Evolutionary conservation across 495 filamentous ascomycete species (phyloP).

Genomic region (Hypoxylon subgilvum): DNA sequence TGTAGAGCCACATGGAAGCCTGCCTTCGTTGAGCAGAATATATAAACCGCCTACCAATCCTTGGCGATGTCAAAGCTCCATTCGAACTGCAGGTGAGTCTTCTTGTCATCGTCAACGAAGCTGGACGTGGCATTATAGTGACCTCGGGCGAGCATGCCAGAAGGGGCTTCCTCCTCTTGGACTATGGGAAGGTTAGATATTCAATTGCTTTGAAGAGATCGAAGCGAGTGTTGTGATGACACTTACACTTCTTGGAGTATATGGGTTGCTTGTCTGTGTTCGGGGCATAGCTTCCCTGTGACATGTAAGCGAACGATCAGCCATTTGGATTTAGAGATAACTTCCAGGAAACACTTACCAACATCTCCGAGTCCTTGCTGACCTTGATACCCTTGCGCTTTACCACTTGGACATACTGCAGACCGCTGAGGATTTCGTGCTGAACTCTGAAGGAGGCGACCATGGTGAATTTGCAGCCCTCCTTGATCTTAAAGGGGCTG

Average conservation of each 20-base stretch:
- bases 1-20: no score
- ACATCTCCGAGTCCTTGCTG: conserved; percentile 94
- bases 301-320: conserved; percentile 9
- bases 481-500: conserved; percentile 96
- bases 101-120: conserved; percentile 91
- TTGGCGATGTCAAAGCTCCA: conserved; percentile 96
- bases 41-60: conserved; percentile 89
- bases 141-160: conserved; percentile 84
- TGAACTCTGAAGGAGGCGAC: conserved; percentile 91
- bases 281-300: conserved; percentile 81
- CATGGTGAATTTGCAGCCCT: conserved; percentile 90
- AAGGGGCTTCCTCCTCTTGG: conserved; percentile 84
- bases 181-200: conserved; percentile 60
- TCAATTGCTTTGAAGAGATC: not conserved
- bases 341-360: conserved; percentile 62
- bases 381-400: conserved; percentile 84
- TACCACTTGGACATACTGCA: conserved; percentile 93
- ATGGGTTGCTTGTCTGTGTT: conserved; percentile 81
- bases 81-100: conserved; percentile 83
- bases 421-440: conserved; percentile 88
- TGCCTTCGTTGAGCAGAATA: no score
- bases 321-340: not conserved
- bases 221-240: not conserved
- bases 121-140: conserved; percentile 82
- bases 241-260: conserved; percentile 91